These are phyloP conservation scores for Beta macrorhiza DNA, from an alignment of 179 eudicot genomes.

Conservation along the genomic window DNA sequence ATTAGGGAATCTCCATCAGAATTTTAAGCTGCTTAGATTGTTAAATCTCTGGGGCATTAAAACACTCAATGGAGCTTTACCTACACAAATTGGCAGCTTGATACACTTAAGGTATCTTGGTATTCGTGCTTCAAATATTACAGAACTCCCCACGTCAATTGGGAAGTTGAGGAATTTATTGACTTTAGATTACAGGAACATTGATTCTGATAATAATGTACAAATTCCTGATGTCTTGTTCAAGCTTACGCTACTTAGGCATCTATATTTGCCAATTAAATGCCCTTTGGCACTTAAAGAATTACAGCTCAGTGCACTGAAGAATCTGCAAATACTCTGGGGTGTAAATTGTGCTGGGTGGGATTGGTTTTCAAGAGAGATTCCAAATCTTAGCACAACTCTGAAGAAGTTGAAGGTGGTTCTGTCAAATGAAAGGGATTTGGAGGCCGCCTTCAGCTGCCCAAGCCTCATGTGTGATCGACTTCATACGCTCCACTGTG, in stretches of 20 bases:
- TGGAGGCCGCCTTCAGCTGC: slow-evolving; percentile 8
- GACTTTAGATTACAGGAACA: slow-evolving; percentile 39
- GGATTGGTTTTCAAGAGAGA: slow-evolving; percentile 21
- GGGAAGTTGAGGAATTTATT: slow-evolving; percentile 45
- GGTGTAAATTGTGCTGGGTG: slow-evolving; percentile 21
- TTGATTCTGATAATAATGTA: not conserved
- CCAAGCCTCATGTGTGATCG: slow-evolving; percentile 3
- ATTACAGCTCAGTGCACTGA: slow-evolving; percentile 20
- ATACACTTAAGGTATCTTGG: slow-evolving; percentile 56
- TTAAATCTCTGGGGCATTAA: slow-evolving; percentile 41
- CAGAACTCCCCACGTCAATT: slow-evolving; percentile 44
- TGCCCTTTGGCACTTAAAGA: slow-evolving; percentile 13
- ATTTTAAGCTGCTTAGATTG: slow-evolving; percentile 50
- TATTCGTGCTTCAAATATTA: slow-evolving; percentile 42
- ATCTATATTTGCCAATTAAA: slow-evolving; percentile 35
- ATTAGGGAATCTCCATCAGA: slow-evolving; percentile 2
- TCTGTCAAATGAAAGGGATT: not conserved
- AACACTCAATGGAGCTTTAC: slow-evolving; percentile 32
- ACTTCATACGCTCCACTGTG: slow-evolving; percentile 21
- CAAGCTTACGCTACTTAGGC: slow-evolving; percentile 31
- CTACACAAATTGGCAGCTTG: slow-evolving; percentile 37
- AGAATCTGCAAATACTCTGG: slow-evolving; percentile 33
- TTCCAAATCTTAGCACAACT: slow-evolving; percentile 4
- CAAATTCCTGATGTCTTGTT: slow-evolving; percentile 27
- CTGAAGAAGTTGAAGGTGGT: slow-evolving; percentile 13